A percentile compares a stretch with the other conserved stretches of the same genome.
Conservation (phyloP, 2,329 filamentous ascomycete genomes). For the Dactylella cylindrospora region DNA sequence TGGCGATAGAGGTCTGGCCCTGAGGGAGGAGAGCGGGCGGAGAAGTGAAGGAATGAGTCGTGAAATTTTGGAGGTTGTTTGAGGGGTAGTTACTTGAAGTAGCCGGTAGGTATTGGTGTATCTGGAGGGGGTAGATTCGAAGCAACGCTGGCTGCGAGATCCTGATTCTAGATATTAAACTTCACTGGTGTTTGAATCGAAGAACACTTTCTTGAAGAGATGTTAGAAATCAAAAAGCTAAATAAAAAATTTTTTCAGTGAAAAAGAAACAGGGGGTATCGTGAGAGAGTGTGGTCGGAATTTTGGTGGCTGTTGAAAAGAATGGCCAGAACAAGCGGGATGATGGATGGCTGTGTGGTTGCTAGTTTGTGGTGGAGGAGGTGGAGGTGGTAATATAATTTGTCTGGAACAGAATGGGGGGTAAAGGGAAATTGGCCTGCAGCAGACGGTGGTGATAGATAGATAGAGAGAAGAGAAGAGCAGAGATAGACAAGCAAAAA, state of each 20-base stretch:
- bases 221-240: conserved; percentile 3
- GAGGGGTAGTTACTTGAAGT: conserved; percentile 19
- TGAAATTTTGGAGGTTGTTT: conserved; percentile 45
- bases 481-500: conserved; percentile 5
- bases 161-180: too few relatives aligned
- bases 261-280: not conserved
- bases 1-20: conserved; percentile 42
- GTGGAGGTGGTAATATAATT: not conserved
- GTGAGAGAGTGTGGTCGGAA: not conserved
- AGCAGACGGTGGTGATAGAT: not conserved
- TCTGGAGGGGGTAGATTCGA: too few relatives aligned
- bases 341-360: not conserved
- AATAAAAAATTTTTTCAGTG: not conserved
- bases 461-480: not conserved
- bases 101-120: not conserved
- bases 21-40: conserved; percentile 45
- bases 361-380: not conserved
- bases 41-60: conserved; percentile 45
- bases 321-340: conserved; percentile 27
- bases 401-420: not conserved
- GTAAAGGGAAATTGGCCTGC: not conserved
- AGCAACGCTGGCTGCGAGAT: too few relatives aligned
- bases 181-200: not conserved
- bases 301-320: not conserved
- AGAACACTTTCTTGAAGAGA: not conserved